Evolutionary conservation across 768 basidiomycete species (phyloP).

Genomic region (Leccinum incarnatum): DNA sequence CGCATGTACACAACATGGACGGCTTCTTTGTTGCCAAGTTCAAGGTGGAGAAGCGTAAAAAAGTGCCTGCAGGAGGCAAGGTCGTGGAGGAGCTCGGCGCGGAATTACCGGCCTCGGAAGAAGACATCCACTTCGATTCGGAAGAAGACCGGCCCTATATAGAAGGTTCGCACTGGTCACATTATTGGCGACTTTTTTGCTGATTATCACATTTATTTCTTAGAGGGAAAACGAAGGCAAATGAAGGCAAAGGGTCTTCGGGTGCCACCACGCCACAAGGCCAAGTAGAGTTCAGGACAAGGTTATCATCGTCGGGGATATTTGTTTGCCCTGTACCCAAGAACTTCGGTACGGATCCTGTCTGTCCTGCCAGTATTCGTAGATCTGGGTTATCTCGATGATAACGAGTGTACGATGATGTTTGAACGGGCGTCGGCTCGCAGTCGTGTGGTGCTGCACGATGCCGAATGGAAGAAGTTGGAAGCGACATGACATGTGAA

Average conservation of each 20-base stretch:
- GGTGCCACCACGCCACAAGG: conserved; percentile 52
- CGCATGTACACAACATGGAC: conserved; percentile 99
- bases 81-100: conserved; percentile 22
- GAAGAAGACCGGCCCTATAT: conserved; percentile 77
- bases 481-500: background rate
- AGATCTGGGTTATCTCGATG: background rate
- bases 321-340: conserved; percentile 5
- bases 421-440: conserved; percentile 1
- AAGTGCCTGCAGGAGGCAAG: conserved; percentile 36
- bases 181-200: background rate
- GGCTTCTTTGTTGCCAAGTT: conserved; percentile 99
- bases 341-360: background rate
- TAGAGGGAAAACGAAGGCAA: conserved; percentile 71
- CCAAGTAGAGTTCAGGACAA: conserved; percentile 22
- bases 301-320: conserved; percentile 10
- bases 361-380: background rate
- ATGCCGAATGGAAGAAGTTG: background rate
- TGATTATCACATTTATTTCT: background rate
- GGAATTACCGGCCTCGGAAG: conserved; percentile 27
- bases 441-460: background rate
- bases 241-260: conserved; percentile 76
- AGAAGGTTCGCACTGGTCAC: conserved; percentile 55
- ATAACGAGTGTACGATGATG: conserved; percentile 8
- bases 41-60: conserved; percentile 82
- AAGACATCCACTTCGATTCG: conserved; percentile 59